phyloP scores from a whole-genome alignment of 2,329 filamentous ascomycete species.

The Xylariaceae sp. region DNA sequence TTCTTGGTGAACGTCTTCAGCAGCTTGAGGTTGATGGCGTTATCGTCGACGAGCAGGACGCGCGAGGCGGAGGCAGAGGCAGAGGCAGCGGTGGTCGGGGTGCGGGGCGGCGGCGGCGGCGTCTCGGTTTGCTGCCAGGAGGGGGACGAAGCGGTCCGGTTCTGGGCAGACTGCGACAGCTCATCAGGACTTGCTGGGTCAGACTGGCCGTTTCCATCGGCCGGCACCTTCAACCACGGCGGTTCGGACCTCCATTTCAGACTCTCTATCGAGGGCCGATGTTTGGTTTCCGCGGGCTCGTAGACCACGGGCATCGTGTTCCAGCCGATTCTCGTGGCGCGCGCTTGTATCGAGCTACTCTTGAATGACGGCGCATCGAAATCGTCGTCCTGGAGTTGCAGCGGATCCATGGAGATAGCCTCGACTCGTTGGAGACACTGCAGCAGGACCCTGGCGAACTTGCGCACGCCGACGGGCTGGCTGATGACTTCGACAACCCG shows the following conservation, averaged over 20 bases:
- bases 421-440: conserved; percentile 12
- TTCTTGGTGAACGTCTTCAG: conserved; percentile 35
- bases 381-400: background rate
- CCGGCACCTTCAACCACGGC: background rate
- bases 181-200: conserved; percentile 2
- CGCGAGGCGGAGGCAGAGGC: conserved; percentile 6
- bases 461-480: conserved; percentile 14
- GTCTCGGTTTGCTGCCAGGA: too few species aligned
- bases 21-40: conserved; percentile 34
- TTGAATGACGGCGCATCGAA: background rate
- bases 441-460: conserved; percentile 14
- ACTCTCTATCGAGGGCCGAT: conserved; percentile 11
- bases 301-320: conserved; percentile 8
- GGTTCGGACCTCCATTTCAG: conserved; percentile 14
- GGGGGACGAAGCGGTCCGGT: too few species aligned
- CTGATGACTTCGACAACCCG: conserved; percentile 16
- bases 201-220: conserved; percentile 3
- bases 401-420: background rate
- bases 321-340: conserved; percentile 2
- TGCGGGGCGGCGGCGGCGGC: too few species aligned
- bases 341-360: background rate
- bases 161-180: too few species aligned
- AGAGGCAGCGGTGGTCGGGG: too few species aligned
- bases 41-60: conserved; percentile 34
- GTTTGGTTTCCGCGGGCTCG: conserved; percentile 3